phyloP scores from a whole-genome alignment of 2,329 filamentous ascomycete species.

The Hymenoscyphus albidus region DNA sequence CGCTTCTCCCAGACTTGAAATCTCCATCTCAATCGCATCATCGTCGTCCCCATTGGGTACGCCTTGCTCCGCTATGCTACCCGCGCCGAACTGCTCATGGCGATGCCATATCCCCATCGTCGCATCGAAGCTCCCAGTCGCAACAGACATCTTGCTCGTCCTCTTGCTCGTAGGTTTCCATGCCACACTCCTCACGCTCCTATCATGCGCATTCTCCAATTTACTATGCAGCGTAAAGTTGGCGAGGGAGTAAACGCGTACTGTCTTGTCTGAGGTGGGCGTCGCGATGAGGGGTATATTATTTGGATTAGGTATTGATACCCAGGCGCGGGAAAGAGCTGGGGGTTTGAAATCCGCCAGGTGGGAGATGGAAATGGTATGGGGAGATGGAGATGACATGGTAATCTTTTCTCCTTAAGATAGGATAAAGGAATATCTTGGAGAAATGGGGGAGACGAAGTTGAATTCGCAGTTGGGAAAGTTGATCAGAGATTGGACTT shows the following conservation, averaged over 20 bases:
- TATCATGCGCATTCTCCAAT: constrained; percentile 83
- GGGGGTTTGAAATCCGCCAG: constrained; percentile 41
- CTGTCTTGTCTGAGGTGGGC: constrained; percentile 77
- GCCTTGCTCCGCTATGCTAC: neutral
- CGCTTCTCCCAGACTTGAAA: constrained; percentile 29
- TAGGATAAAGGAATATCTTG: neutral
- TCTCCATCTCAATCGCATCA: constrained; percentile 42
- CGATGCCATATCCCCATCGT: constrained; percentile 82
- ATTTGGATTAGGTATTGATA: constrained; percentile 77
- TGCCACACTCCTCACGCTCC: constrained; percentile 77
- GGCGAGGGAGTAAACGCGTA: constrained; percentile 83
- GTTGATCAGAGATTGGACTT: neutral
- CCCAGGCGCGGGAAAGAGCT: constrained; percentile 75
- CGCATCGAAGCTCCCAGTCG: constrained; percentile 90
- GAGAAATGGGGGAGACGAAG: neutral
- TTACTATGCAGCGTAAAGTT: constrained; percentile 75
- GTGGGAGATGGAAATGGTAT: constrained; percentile 13
- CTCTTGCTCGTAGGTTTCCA: constrained; percentile 75
- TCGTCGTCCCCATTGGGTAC: constrained; percentile 18
- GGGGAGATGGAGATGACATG: neutral
- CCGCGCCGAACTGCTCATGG: constrained; percentile 38
- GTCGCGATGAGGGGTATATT: constrained; percentile 80
- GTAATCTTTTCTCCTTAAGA: neutral
- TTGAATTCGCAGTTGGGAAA: neutral
- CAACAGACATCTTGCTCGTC: constrained; percentile 68